A percentile compares a stretch with the other conserved stretches of the same genome.
Evolutionary conservation across 495 filamentous ascomycete genomes (phyloP).

Genomic region (Xylaria cubensis): DNA sequence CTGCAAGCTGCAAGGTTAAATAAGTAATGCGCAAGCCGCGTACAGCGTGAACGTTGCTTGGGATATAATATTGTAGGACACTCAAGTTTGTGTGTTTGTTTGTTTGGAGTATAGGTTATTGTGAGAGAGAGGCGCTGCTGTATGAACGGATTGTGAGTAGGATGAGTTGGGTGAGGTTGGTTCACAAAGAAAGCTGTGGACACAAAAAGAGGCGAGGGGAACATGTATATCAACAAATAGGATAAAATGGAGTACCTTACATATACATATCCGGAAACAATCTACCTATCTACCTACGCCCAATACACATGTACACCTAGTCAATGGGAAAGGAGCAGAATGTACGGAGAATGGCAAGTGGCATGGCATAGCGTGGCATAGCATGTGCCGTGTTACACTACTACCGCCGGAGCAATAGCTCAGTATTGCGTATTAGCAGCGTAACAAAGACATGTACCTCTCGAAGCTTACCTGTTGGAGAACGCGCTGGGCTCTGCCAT

Average conservation of each 20-base stretch:
- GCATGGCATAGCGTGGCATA: constrained; percentile 1
- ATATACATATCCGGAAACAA: neutral
- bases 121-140: neutral
- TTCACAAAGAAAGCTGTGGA: constrained; percentile 12
- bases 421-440: constrained; percentile 13
- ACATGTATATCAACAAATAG: neutral
- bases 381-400: neutral
- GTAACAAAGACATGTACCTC: neutral
- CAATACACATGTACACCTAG: neutral
- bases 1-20: neutral
- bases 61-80: neutral
- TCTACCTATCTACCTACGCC: neutral
- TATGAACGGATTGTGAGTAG: neutral
- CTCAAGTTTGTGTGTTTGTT: neutral
- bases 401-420: constrained; percentile 18
- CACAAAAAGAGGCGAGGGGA: neutral
- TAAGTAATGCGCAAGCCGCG: neutral
- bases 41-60: neutral
- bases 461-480: neutral
- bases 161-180: neutral
- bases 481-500: neutral
- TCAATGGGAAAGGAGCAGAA: neutral
- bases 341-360: neutral
- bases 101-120: neutral
- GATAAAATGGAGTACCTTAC: neutral